phyloP scores from a whole-genome alignment of 495 filamentous ascomycete genomes.

The Extremus antarcticus region DNA sequence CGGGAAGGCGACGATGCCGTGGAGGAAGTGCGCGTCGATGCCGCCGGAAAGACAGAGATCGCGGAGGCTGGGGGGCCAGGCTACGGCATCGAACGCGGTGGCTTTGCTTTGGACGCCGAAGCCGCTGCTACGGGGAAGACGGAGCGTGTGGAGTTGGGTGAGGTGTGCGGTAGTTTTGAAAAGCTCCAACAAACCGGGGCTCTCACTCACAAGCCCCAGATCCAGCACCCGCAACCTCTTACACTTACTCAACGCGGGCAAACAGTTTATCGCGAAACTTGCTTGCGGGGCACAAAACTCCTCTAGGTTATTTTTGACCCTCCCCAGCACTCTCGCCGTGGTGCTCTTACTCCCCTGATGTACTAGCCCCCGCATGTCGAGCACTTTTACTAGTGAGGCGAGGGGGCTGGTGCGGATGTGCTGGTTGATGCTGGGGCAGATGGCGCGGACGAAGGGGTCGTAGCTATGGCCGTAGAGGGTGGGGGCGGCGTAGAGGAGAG shows the following conservation, averaged over 20 bases:
- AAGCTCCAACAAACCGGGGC: slow-evolving; percentile 40
- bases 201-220: slow-evolving; percentile 47
- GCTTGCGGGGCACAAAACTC: slow-evolving; percentile 55
- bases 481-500: slow-evolving; percentile 47
- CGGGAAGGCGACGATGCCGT: slow-evolving; percentile 26
- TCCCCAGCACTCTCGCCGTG: slow-evolving; percentile 52
- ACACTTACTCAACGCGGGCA: slow-evolving; percentile 55
- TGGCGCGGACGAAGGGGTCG: slow-evolving; percentile 45
- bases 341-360: slow-evolving; percentile 55
- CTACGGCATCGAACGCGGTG: slow-evolving; percentile 20
- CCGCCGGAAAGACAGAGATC: slow-evolving; percentile 37
- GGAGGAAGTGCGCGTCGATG: slow-evolving; percentile 35
- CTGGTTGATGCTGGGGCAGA: slow-evolving; percentile 51
- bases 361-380: slow-evolving; percentile 51
- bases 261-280: slow-evolving; percentile 53
- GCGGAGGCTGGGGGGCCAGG: slow-evolving; percentile 39
- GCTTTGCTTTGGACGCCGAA: slow-evolving; percentile 19
- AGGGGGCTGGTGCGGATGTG: slow-evolving; percentile 45
- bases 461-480: slow-evolving; percentile 44
- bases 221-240: slow-evolving; percentile 43
- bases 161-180: slow-evolving; percentile 44
- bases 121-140: slow-evolving; percentile 45
- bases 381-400: slow-evolving; percentile 41
- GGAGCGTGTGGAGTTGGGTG: slow-evolving; percentile 37
- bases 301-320: slow-evolving; percentile 46